A percentile compares a stretch with the other conserved stretches of the same genome.
phyloP scores from a whole-genome alignment of 257 asterid species.

The Scutellaria barbata region DNA sequence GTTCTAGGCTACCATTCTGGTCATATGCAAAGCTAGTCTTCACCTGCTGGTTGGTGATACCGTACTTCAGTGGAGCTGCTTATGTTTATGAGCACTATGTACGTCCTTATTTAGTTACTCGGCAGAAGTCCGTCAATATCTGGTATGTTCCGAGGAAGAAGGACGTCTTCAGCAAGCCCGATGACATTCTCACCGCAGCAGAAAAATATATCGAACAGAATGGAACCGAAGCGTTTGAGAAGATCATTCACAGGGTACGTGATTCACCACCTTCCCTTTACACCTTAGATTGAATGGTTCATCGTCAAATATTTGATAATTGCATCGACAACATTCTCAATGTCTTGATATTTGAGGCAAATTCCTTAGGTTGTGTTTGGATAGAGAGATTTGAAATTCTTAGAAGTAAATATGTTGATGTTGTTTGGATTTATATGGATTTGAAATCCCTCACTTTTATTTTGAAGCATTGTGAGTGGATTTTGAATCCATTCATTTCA shows the following conservation, averaged over 20 bases:
- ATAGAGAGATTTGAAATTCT: too few species aligned
- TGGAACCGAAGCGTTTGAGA: slow-evolving; percentile 75
- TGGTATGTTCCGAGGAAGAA: slow-evolving; percentile 79
- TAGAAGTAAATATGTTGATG: too few species aligned
- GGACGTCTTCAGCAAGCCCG: slow-evolving; percentile 63
- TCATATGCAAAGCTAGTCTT: slow-evolving; percentile 78
- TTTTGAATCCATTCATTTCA: too few species aligned
- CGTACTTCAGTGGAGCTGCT: slow-evolving; percentile 96
- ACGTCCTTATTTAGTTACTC: slow-evolving; percentile 77
- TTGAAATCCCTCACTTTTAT: too few species aligned
- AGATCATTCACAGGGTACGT: slow-evolving; percentile 70
- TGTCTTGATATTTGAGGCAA: too few species aligned
- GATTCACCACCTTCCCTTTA: background rate
- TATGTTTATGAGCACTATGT: slow-evolving; percentile 82
- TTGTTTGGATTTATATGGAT: too few species aligned
- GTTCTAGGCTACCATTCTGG: slow-evolving; percentile 95
- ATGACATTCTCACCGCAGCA: slow-evolving; percentile 83
- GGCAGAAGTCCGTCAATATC: slow-evolving; percentile 66
- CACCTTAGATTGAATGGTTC: background rate
- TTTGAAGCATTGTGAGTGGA: too few species aligned
- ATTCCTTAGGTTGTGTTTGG: too few species aligned
- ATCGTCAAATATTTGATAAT: background rate
- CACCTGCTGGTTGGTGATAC: slow-evolving; percentile 97
- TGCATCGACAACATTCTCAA: background rate
- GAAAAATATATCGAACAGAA: slow-evolving; percentile 72